Conservation (phyloP, 2,329 filamentous ascomycete genomes). For the Plenodomus biglobosus region DNA sequence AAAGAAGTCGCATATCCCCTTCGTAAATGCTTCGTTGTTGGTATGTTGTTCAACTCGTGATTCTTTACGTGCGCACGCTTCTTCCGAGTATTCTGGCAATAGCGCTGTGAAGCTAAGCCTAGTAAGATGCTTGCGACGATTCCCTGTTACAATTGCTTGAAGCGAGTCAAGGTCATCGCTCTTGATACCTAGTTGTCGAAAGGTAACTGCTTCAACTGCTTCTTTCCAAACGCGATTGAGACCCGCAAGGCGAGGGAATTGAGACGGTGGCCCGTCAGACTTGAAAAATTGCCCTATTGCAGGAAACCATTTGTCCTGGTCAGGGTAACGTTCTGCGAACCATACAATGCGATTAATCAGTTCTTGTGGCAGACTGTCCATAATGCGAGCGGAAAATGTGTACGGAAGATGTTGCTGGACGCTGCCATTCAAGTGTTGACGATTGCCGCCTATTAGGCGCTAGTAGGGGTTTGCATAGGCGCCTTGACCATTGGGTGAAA, state of each 20-base stretch:
- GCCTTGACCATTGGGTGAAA: too few species aligned
- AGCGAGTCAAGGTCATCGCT: constrained; percentile 5
- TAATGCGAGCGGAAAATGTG: too few species aligned
- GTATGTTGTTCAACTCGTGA: constrained; percentile 2
- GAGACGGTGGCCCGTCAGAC: background rate
- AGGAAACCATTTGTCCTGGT: constrained; percentile 2
- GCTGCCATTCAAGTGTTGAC: too few species aligned
- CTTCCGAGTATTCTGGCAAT: constrained; percentile 7
- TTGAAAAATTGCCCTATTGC: constrained; percentile 4
- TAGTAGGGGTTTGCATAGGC: too few species aligned
- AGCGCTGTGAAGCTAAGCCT: constrained; percentile 1
- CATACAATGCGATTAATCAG: constrained; percentile 13
- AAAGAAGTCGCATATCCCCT: constrained; percentile 2
- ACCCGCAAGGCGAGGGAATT: constrained; percentile 6
- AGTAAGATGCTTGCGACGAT: constrained; percentile 3
- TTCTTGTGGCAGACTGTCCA: constrained; percentile 20
- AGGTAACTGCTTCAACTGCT: constrained; percentile 8
- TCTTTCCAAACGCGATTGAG: constrained; percentile 10
- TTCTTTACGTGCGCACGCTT: constrained; percentile 5
- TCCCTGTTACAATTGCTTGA: constrained; percentile 7
- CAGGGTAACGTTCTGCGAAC: constrained; percentile 3
- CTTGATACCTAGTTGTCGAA: constrained; percentile 2
- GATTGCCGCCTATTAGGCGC: too few species aligned
- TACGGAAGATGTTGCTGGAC: too few species aligned
- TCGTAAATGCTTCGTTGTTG: constrained; percentile 5